These are phyloP conservation scores for Trichophyton verrucosum DNA, from an alignment of 2,329 filamentous ascomycete genomes.

Conservation along the genomic window DNA sequence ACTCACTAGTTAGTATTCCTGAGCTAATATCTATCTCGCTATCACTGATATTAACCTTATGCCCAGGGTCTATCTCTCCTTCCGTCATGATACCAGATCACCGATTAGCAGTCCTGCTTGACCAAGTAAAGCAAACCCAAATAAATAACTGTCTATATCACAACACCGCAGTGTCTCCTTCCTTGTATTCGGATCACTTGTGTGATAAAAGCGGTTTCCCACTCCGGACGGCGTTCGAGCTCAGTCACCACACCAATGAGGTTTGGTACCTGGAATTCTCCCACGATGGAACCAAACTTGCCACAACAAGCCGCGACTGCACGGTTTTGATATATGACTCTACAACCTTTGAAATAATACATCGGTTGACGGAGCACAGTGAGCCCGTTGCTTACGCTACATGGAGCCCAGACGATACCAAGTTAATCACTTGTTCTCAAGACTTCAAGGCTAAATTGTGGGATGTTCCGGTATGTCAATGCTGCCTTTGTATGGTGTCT, in stretches of 20 bases:
- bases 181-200: slow-evolving; percentile 75
- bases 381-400: slow-evolving; percentile 64
- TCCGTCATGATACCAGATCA: slow-evolving; percentile 95
- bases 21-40: not conserved
- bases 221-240: slow-evolving; percentile 54
- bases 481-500: not conserved
- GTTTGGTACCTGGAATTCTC: slow-evolving; percentile 91
- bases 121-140: slow-evolving; percentile 73
- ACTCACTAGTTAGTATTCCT: slow-evolving; percentile 56
- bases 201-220: slow-evolving; percentile 76
- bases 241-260: slow-evolving; percentile 64
- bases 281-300: slow-evolving; percentile 68
- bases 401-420: slow-evolving; percentile 85
- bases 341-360: slow-evolving; percentile 51
- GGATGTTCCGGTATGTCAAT: slow-evolving; percentile 50
- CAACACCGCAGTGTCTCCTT: slow-evolving; percentile 64
- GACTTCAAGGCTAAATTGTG: slow-evolving; percentile 65
- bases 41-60: slow-evolving; percentile 13
- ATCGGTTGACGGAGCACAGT: slow-evolving; percentile 53
- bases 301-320: slow-evolving; percentile 66
- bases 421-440: slow-evolving; percentile 70
- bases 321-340: slow-evolving; percentile 75
- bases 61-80: slow-evolving; percentile 72
- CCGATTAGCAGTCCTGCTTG: slow-evolving; percentile 65
- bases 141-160: slow-evolving; percentile 79